Evolutionary conservation across 352 stramenopile species (phyloP), one percentile per base, ranked within the genome.

Genomic region (Globisporangium paddicum): DNA sequence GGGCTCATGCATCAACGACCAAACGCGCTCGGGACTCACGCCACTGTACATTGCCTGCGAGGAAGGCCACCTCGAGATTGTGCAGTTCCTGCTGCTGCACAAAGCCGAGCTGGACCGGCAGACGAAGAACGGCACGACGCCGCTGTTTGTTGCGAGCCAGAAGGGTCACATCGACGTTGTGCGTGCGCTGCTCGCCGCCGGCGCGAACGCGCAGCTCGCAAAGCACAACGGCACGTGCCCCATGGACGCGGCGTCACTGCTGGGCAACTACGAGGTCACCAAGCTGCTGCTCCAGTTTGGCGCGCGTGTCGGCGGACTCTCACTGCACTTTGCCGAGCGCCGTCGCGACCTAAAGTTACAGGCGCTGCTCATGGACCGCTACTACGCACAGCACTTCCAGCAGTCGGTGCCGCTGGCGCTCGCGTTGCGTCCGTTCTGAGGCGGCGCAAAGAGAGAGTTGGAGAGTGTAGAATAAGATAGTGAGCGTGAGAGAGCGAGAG

Each of bases 11-110:
- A 58, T 89, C 49, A 75, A 93, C 48, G 82, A 84, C 40, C 79
- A 90, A 55, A 95, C 85, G 9, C 76, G 85, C 30, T 95, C 85
- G 1, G 85, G 85, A 23, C 66, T 95, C 21, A 89, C 82, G 23
- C 71, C 85, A 8, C 62, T 95, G 28, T 93, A 92, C 57, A 93
- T 95, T 52, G 82, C 85, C n/a, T 82, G 79, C 40, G 85, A 95
- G 56, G 85, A 95, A 77, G 85, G 85, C 21, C 82, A 95, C 42
- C 23, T 71, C 2, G 68, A 59, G 34, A 70, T 93, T n/a, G 79
- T 88, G 23, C 64, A 77, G 28, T 87, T 79, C 47, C 56, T 95
- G 34, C 48, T 93, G 10, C 55, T 71, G 30, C 34, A 73, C 40
- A 19, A 55, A 51, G 58, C 77, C 19, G 23, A 72, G 35, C 35